Evolutionary conservation across 2,329 filamentous ascomycete species (phyloP), one percentile per base, ranked within the genome.

Genomic region (Aurifilum marmelostoma): DNA sequence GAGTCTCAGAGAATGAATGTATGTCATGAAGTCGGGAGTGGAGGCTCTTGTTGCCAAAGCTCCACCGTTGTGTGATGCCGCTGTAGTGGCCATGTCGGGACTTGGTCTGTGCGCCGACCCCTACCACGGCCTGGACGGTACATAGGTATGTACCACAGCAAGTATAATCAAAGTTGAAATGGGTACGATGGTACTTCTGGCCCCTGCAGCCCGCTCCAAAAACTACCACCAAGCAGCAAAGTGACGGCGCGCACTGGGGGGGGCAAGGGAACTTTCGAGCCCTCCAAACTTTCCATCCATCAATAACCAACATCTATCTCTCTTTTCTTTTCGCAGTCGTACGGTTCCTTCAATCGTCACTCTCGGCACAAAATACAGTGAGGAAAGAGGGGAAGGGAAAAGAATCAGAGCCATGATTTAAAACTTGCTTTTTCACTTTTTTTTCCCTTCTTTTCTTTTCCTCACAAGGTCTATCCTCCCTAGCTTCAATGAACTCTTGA

Each of bases 11-110:
- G 27, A 47, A 47, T 47, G 43, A 47, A 47, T 47, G 18, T 47
- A 37, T 66, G 64, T 47, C 52, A 41, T 47, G 56, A 61, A 39
- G 64, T 63, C 61, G 41, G 39, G 27, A 50, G 39, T 63, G 61
- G 61, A 63, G 61, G 61, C 41, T 47, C 61, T 43, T 21, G 34
- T 50, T 27, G 60, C 39, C 39, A 47, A n/a, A 47, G 60, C 60
- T 62, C 60, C 60, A 62, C 60, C 29, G 54, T 58, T 34, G 54
- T 58, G 54, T 58, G 54, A 34, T 58, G 50, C 50, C 43, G 24
- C 24, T 29, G 56, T 32, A 59, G 56, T 37, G 56, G 29, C 56
- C 32, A 37, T 59, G 56, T 37, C 56, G 32, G 32, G 29, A 24
- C 6, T 29, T 59, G 56, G 56, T 59, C 56, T n/a, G 56, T 59